A percentile compares a stretch with the other conserved stretches of the same genome.
phyloP scores from a whole-genome alignment of 495 filamentous ascomycete genomes.

The Penicillium verhagenii region DNA sequence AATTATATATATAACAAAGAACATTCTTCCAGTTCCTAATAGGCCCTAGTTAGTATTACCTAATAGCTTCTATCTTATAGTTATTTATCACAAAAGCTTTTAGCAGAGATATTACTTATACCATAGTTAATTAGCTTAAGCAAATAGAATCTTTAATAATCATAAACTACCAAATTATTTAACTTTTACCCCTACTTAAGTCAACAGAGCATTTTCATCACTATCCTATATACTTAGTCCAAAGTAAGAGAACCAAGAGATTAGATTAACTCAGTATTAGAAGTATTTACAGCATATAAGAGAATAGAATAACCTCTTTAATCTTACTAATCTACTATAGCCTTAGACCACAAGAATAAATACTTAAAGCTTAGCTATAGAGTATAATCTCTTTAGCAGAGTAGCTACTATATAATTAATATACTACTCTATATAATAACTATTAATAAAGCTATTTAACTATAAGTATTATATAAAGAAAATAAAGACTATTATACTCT shows the following conservation, averaged over 20 bases:
- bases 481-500: background rate
- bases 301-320: background rate
- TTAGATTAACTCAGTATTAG: background rate
- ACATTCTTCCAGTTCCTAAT: too few relatives aligned
- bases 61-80: too few relatives aligned
- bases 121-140: too few relatives aligned
- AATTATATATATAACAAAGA: too few relatives aligned
- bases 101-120: too few relatives aligned
- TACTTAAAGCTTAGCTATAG: background rate
- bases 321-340: background rate
- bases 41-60: too few relatives aligned
- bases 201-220: background rate
- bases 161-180: too few relatives aligned
- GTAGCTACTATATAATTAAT: background rate
- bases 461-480: background rate
- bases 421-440: background rate
- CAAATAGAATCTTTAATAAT: too few relatives aligned
- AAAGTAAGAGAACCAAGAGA: background rate
- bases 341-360: background rate
- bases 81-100: too few relatives aligned
- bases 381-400: background rate
- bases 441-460: background rate
- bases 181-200: too few relatives aligned
- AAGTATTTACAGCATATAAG: background rate
- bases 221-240: background rate